Base-by-base conservation (phyloP, 2,329 filamentous ascomycete species). In the Exophiala sideris region DNA sequence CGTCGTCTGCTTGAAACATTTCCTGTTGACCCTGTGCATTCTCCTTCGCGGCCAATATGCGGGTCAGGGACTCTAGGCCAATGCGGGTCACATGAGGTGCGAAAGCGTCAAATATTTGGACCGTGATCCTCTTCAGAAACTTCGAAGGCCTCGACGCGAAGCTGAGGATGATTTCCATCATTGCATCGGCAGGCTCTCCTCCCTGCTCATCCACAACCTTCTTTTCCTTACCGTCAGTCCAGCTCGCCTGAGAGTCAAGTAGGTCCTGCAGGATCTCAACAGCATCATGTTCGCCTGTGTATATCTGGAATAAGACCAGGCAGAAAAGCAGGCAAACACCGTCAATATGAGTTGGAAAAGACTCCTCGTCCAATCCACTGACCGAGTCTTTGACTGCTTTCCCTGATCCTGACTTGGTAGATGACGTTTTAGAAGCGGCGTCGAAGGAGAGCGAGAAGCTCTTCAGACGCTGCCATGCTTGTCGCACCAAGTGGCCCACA, bases 81-180 rank as follows among this genome's bases (percentile, higher is more conserved):
- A 87, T 82, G 4, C 79, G 76, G 1, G 87, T 90, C 56, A 97
- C 81, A 50, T 89, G 82, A 11, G 82, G 74, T 2, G 89, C 87
- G 68, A 96, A 96, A 1, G 86, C 84, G 20, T 86, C 82, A 67
- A 97, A 97, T 0, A 95, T 91, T 65, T 94, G 88, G 67, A 92
- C 86, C 5, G 90, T 89, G 49, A 95, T 86, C 64, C 91, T 89
- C 29, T 90, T 84, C 75, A 95, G 88, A 48, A 97, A 76, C 8
- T 86, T 83, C 1, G 91, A 96, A 3, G 87, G 88, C 58, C 90
- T 89, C 0, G 91, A 89, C 2, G 95, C 82, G 73, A 97, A 90
- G 48, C 89, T 89, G n/a, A 97, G 77, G 6, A 99, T 72, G 48
- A 97, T 88, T 66, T 97, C 94, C 2, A 96, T 84, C 7, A 96